phyloP scores from a whole-genome alignment of 768 basidiomycete species.

The Sarcodon aspratus region DNA sequence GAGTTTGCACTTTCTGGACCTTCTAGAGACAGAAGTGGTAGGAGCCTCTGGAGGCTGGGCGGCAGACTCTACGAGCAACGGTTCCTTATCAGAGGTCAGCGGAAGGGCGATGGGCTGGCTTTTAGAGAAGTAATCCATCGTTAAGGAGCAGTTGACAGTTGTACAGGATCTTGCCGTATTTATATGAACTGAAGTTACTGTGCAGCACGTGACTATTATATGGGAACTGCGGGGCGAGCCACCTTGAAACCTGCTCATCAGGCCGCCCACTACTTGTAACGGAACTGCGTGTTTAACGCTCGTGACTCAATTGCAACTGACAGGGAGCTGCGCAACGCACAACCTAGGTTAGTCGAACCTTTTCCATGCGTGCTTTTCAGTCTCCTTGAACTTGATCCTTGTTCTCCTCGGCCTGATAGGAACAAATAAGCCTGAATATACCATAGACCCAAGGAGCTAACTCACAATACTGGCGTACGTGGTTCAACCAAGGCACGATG shows the following conservation, averaged over 20 bases:
- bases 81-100: background rate
- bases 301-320: no score
- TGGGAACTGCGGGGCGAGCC: no score
- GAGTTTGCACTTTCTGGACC: background rate
- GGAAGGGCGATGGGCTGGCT: background rate
- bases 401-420: slow-evolving; percentile 37
- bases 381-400: slow-evolving; percentile 43
- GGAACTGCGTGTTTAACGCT: no score
- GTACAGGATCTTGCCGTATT: no score
- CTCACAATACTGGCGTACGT: slow-evolving; percentile 66
- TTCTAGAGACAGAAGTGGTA: background rate
- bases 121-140: background rate
- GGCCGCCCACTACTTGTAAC: no score
- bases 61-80: background rate
- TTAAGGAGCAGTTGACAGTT: background rate
- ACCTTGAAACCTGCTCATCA: no score
- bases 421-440: slow-evolving; percentile 1
- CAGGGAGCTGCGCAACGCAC: no score
- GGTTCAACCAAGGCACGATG: slow-evolving; percentile 84
- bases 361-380: slow-evolving; percentile 77
- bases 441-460: slow-evolving; percentile 7
- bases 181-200: no score
- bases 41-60: background rate
- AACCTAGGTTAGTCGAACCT: slow-evolving; percentile 33
- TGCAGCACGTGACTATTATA: no score